Conservation (phyloP, 2,329 filamentous ascomycete genomes). For the Sporothrix pseudoabietina region DNA sequence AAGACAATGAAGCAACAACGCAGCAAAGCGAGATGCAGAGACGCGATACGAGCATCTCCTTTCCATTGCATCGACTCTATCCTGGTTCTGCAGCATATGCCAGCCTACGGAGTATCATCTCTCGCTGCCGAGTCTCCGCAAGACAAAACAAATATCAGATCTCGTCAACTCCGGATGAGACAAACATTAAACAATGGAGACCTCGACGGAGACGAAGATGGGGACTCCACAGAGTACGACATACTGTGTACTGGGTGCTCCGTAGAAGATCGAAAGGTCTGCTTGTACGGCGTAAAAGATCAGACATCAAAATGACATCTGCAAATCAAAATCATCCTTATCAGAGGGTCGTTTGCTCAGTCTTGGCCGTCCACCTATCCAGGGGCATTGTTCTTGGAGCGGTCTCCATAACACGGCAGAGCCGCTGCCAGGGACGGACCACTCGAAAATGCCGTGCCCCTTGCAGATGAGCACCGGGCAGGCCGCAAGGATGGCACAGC, state of each 20-base stretch:
- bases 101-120: neutral
- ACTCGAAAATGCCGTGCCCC: slow-evolving; percentile 20
- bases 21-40: neutral
- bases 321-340: slow-evolving; percentile 5
- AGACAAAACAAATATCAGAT: slow-evolving; percentile 2
- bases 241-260: too few species aligned
- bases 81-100: too few species aligned
- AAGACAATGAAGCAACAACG: neutral
- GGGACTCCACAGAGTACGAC: neutral
- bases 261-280: neutral
- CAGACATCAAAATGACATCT: slow-evolving; percentile 8
- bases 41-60: slow-evolving; percentile 1
- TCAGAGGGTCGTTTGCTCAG: neutral
- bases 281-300: neutral
- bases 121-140: neutral
- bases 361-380: neutral
- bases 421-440: neutral
- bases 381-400: neutral
- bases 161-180: neutral
- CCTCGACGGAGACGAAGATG: neutral
- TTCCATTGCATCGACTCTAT: neutral
- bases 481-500: neutral
- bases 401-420: neutral
- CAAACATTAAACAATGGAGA: neutral
- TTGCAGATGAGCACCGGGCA: slow-evolving; percentile 14